Evolutionary conservation across 164 flowering plant genomes (phyloP), one percentile per base, ranked within the genome.

Genomic region (Vitis rupestris): DNA sequence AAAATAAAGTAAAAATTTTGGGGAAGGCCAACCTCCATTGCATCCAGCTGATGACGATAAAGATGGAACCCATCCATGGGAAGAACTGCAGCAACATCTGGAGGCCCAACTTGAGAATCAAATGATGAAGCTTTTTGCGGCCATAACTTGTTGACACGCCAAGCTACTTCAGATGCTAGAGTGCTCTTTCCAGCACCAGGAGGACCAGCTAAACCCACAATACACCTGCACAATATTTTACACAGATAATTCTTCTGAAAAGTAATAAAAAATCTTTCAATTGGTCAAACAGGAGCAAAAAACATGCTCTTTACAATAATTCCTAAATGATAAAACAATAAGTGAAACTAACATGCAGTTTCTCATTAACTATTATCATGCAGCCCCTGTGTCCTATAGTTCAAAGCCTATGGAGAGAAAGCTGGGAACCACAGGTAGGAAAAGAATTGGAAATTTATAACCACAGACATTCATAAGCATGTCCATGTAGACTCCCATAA

Each of bases 31-130:
- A 95, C 99, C 93, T 95, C 92, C 98, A 95, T 95, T 59, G 80
- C 78, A 76, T 93, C 98, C 59, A 93, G 83, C 78, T 95, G 91
- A 60, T 81, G 82, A 78, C 98, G 90, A 78, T 91, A 95, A 56
- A 95, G 90, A 84, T 95, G 99, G 72, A 95, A 95, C 14, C 99
- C 99, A 79, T 95, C 99, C 99, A 93, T 95, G 50, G 97, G 95
- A 72, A 93, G 82, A 67, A 89, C 89, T 56, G 64, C 75, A 61
- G 98, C 98, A 71, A 91, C 86, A 72, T 89, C 87, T 15, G 85
- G 81, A 75, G 90, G 83, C 54, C 78, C 74, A 66, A 85, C 87
- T 72, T 76, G 80, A 57, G 83, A 78, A 76, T 87, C 88, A 70
- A 84, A 71, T 61, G 82, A 78, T 73, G 83, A 67, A 74, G 88